A percentile compares a stretch with the other conserved stretches of the same genome.
phyloP scores from a whole-genome alignment of 73 alveolate genomes.

The Paramecium pentaurelia region DNA sequence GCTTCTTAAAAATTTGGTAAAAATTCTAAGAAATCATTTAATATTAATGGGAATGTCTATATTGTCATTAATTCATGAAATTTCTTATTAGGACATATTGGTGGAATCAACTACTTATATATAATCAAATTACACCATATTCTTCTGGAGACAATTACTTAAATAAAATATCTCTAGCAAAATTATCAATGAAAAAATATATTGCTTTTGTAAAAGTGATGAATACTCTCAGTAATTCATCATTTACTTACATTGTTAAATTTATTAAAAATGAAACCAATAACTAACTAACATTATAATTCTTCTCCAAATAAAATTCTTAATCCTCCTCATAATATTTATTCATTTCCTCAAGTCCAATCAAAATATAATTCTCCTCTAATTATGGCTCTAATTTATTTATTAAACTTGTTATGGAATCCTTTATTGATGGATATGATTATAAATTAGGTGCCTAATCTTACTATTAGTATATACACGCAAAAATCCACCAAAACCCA shows the following conservation, averaged over 20 bases:
- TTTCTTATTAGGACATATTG: background rate
- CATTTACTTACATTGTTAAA: background rate
- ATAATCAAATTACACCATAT: background rate
- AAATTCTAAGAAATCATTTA: background rate
- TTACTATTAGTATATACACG: background rate
- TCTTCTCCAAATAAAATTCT: conserved; percentile 33
- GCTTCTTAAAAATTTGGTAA: background rate
- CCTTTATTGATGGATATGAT: background rate
- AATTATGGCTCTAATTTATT: background rate
- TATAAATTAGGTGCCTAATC: background rate
- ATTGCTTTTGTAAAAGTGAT: background rate
- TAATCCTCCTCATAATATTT: conserved; percentile 4
- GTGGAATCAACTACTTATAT: background rate
- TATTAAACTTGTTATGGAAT: background rate
- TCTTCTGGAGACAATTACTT: background rate
- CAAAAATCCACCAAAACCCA: background rate
- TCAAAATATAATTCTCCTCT: conserved; percentile 10
- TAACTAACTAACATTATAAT: background rate
- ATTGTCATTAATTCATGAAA: conserved; percentile 37
- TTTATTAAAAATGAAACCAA: conserved; percentile 17
- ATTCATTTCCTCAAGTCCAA: background rate
- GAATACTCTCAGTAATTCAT: background rate
- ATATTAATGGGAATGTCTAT: background rate
- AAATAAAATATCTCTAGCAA: conserved; percentile 7
- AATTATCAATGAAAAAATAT: background rate